These are phyloP conservation scores for Fonsecaea multimorphosa DNA, from an alignment of 2,329 filamentous ascomycete genomes.

Conservation along the genomic window DNA sequence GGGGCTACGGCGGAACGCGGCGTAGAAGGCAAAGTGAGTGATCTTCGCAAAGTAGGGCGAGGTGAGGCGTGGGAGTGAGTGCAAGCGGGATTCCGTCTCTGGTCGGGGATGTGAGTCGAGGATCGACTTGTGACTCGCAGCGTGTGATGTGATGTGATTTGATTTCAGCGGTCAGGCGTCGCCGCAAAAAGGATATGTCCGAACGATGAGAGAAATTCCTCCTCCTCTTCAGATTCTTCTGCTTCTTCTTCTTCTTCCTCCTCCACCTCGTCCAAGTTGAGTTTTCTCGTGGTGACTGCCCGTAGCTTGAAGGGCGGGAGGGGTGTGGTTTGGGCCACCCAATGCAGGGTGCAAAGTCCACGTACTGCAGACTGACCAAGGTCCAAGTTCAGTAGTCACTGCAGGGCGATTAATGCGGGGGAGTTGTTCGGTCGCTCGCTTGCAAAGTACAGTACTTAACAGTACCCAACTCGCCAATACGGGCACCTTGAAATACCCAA, in stretches of 20 bases:
- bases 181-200: constrained; percentile 2
- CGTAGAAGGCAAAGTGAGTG: constrained; percentile 12
- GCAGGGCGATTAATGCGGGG: constrained; percentile 18
- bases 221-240: background rate
- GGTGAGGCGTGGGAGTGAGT: constrained; percentile 26
- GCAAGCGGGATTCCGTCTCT: constrained; percentile 2
- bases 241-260: background rate
- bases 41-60: constrained; percentile 17
- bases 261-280: background rate
- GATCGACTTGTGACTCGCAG: constrained; percentile 22
- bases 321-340: background rate
- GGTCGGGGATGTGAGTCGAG: constrained; percentile 12
- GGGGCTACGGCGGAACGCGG: constrained; percentile 1
- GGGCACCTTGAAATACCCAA: constrained; percentile 12
- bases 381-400: constrained; percentile 8
- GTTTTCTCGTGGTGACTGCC: background rate
- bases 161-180: constrained; percentile 16
- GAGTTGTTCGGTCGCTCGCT: constrained; percentile 10
- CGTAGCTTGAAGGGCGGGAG: background rate
- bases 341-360: constrained; percentile 3
- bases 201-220: background rate
- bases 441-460: constrained; percentile 6
- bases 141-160: constrained; percentile 20
- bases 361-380: constrained; percentile 16
- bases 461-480: constrained; percentile 16